Base-by-base conservation (phyloP, 2,329 filamentous ascomycete species). In the Myriosclerotinia scirpicola region DNA sequence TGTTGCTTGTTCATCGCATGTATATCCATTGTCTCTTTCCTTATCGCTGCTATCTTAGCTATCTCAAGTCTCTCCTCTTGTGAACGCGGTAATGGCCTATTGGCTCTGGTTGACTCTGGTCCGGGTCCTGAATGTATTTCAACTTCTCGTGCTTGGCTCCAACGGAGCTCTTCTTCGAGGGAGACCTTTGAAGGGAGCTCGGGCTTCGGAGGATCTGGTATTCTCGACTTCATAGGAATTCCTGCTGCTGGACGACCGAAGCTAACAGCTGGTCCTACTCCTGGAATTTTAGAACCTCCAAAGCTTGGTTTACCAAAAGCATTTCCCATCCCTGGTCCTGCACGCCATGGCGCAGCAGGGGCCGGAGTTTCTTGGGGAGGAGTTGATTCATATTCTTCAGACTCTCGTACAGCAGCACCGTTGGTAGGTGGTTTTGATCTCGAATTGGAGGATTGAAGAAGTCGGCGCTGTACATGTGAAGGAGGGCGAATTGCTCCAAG, bases 381-480 rank as follows among this genome's bases (percentile, higher is more conserved):
- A 66, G 34, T 36, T 52, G n/a, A 52, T 30, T 48, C 54, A 26
- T 67, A 65, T 40, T 66, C 67, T 30, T 67, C 55, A 42, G 69
- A 64, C 42, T 71, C 67, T 61, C 63, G 46, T 12, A 68, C 3
- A n/a, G 68, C 67, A 62, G 69, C 54, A 50, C 54, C 73, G 58
- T 72, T 69, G 38, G 60, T 69, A 34, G 73, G 70, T 46, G 73
- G 72, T 64, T 70, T 71, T 36, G 67, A 69, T 54, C 68, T 65
- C 48, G 73, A 61, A 38, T 71, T 71, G 46, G 75, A 75, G 11
- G 73, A 75, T 70, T 75, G 75, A 48, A 77, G 64, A 60, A 75
- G 75, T 67, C 75, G 72, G 20, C 75, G 72, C 68, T 75, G 71
- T 63, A 73, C 67, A 69, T 75, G 74, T n/a, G 73, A 73, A 67